Conservation (phyloP, 2,329 filamentous ascomycete species). For the Monilinia aucupariae region DNA sequence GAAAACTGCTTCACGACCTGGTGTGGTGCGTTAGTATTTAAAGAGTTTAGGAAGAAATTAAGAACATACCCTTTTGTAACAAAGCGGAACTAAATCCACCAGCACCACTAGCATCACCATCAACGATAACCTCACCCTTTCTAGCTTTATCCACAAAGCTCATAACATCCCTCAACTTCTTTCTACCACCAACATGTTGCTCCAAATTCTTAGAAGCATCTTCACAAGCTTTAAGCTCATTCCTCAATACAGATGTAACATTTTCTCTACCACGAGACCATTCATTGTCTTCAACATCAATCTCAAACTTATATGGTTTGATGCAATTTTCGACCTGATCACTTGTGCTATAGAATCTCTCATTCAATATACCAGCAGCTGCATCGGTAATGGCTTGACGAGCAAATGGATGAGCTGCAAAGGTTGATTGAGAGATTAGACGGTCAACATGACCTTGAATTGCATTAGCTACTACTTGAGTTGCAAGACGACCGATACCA, state of each 20-base stretch:
- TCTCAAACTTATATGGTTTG: slow-evolving; percentile 97
- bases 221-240: slow-evolving; percentile 81
- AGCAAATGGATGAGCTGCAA: slow-evolving; percentile 85
- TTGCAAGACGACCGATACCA: slow-evolving; percentile 86
- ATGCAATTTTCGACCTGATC: slow-evolving; percentile 99
- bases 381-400: slow-evolving; percentile 90
- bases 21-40: slow-evolving; percentile 9
- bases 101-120: slow-evolving; percentile 78
- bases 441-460: slow-evolving; percentile 78
- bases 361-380: slow-evolving; percentile 82
- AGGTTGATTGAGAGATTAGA: slow-evolving; percentile 75
- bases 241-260: slow-evolving; percentile 72
- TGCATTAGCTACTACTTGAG: slow-evolving; percentile 82
- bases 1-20: slow-evolving; percentile 89
- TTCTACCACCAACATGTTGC: slow-evolving; percentile 68
- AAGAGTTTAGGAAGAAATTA: neutral
- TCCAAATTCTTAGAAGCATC: slow-evolving; percentile 71
- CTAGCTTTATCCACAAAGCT: slow-evolving; percentile 84
- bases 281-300: slow-evolving; percentile 86
- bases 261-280: slow-evolving; percentile 85
- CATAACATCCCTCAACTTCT: slow-evolving; percentile 86
- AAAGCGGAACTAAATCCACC: slow-evolving; percentile 89
- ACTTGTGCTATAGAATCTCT: slow-evolving; percentile 92
- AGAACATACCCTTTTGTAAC: slow-evolving; percentile 65
- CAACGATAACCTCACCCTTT: slow-evolving; percentile 76